Evolutionary conservation across 352 stramenopile genomes (phyloP), one percentile per base, ranked within the genome.

Genomic region (Pythium plurisporium): DNA sequence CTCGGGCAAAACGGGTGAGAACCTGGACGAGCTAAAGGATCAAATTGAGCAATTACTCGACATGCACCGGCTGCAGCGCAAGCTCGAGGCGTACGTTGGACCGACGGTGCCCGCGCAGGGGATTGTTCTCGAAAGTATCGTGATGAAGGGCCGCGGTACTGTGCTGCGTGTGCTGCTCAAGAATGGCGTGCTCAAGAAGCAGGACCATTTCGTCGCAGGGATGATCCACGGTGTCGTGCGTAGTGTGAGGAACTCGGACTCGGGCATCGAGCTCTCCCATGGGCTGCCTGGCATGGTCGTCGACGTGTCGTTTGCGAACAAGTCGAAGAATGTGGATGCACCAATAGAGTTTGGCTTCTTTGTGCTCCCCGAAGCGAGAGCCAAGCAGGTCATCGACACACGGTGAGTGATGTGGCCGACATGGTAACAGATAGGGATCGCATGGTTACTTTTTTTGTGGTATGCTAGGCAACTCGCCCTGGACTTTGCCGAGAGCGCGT

Each of bases 171-270:
- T 94, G 42, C 64, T 94, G 50, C 57, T 94, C 19, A 84, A 83
- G 57, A 65, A 87, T 19, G 84, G 84, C 11, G 61, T 81, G 15
- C 48, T 94, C 29, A 69, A 59, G 22, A 65, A 70, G 26, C 80
- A 89, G 45, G 75, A 92, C 45, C 84, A 94, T 49, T 92, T 94
- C 54, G 76, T 90, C 14, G 79, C 81, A 12, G 79, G 79, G n/a
- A 92, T 94, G 84, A 92, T 94, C 52, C 82, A 90, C 53, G 84
- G 84, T 29, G 70, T 80, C 12, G 72, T 94, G 27, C 82, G 84
- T 15, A 85, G 54, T 23, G 67, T 94, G 19, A 64, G 62, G 9
- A 76, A 87, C 43, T 64, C 78, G 9, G 74, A 88, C 54, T 62
- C 59, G 11, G 81, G 79, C 3, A 57, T 67, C 5, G 75, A 87